Conservation (phyloP, 1,284 basidiomycete genomes). For the Laetiporus sulphureus region DNA sequence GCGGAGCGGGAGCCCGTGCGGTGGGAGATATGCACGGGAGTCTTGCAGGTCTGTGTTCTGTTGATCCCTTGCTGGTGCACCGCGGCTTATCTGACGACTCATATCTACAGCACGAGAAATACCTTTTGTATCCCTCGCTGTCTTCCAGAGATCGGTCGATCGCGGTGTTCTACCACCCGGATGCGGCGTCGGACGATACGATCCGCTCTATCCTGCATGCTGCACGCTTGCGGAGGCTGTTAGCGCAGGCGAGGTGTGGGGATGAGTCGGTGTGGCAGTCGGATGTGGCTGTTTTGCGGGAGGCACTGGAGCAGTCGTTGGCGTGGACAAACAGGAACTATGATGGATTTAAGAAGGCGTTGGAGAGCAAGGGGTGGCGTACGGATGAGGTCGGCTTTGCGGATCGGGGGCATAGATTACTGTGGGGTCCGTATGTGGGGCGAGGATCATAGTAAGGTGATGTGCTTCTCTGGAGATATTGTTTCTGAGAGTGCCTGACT, state of each 20-base stretch:
- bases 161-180: slow-evolving; percentile 21
- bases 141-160: slow-evolving; percentile 10
- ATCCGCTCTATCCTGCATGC: slow-evolving; percentile 23
- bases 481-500: too few relatives aligned
- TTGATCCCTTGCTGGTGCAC: neutral
- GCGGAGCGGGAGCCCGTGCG: slow-evolving; percentile 13
- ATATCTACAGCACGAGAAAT: slow-evolving; percentile 21
- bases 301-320: slow-evolving; percentile 12
- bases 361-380: slow-evolving; percentile 22
- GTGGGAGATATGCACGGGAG: slow-evolving; percentile 21
- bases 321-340: slow-evolving; percentile 15
- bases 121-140: slow-evolving; percentile 21
- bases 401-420: slow-evolving; percentile 23
- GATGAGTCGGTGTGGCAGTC: neutral
- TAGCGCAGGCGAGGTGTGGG: neutral
- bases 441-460: too few relatives aligned
- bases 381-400: slow-evolving; percentile 26
- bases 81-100: neutral
- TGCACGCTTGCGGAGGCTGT: slow-evolving; percentile 16
- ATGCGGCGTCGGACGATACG: slow-evolving; percentile 23
- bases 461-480: too few relatives aligned
- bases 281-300: slow-evolving; percentile 5
- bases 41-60: slow-evolving; percentile 19
- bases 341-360: slow-evolving; percentile 15
- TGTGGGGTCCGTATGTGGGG: slow-evolving; percentile 17